Evolutionary conservation across 768 basidiomycete species (phyloP).

Genomic region (Leccinellum luteum): DNA sequence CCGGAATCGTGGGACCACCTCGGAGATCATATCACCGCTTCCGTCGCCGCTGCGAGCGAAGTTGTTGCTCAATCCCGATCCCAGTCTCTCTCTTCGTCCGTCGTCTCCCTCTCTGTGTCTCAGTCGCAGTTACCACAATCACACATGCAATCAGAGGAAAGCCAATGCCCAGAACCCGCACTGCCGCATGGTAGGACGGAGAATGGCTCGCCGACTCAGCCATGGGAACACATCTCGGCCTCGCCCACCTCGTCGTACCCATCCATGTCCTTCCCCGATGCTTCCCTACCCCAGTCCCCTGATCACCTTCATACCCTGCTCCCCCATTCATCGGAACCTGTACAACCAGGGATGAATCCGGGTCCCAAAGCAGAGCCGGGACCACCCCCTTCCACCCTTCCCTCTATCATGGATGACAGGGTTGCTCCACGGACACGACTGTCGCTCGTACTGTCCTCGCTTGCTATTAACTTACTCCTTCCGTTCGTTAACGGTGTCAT

Average conservation of each 20-base stretch:
- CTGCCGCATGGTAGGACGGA: slow-evolving; percentile 13
- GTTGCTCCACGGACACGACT: slow-evolving; percentile 66
- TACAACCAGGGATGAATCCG: slow-evolving; percentile 12
- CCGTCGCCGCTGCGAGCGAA: slow-evolving; percentile 17
- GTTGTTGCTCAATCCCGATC: slow-evolving; percentile 18
- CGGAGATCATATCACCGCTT: slow-evolving; percentile 27
- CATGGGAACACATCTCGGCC: slow-evolving; percentile 73
- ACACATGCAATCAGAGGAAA: slow-evolving; percentile 32
- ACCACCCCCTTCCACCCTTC: slow-evolving; percentile 47
- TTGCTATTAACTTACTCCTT: slow-evolving; percentile 81
- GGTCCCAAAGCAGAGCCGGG: slow-evolving; percentile 23
- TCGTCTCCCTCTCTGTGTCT: slow-evolving; percentile 15
- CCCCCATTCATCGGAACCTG: slow-evolving; percentile 7
- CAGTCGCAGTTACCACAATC: slow-evolving; percentile 7
- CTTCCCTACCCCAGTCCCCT: slow-evolving; percentile 51
- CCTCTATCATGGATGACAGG: slow-evolving; percentile 67
- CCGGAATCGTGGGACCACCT: slow-evolving; percentile 21
- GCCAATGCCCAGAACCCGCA: background rate
- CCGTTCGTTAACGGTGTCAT: slow-evolving; percentile 94
- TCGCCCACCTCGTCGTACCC: slow-evolving; percentile 65
- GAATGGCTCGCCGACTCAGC: slow-evolving; percentile 41
- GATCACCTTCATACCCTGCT: slow-evolving; percentile 24
- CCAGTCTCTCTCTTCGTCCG: slow-evolving; percentile 18
- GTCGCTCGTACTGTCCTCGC: slow-evolving; percentile 64
- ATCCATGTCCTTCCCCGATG: slow-evolving; percentile 74